phyloP scores from a whole-genome alignment of 2,329 filamentous ascomycete species.

The Blastomyces emzantsi region DNA sequence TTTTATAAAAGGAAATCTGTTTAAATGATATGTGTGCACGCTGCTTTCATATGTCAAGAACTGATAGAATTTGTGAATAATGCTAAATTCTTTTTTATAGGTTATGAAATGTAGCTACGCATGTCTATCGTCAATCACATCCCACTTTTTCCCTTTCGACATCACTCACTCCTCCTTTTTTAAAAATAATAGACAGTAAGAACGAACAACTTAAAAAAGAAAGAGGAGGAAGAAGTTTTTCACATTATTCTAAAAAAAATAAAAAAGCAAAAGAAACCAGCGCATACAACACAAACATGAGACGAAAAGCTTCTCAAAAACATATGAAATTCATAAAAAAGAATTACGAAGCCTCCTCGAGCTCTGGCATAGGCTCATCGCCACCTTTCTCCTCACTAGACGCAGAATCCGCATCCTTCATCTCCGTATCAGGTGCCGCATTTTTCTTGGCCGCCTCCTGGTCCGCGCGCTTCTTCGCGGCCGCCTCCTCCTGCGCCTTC shows the following conservation, averaged over 20 bases:
- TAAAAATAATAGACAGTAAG: not conserved
- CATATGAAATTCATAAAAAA: not conserved
- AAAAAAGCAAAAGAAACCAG: not conserved
- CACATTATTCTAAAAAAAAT: constrained; percentile 4
- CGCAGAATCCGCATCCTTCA: constrained; percentile 48
- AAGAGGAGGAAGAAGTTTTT: not conserved
- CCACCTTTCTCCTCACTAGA: not conserved
- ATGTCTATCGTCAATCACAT: not conserved
- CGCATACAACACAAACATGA: not conserved
- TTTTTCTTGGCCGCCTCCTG: constrained; percentile 55
- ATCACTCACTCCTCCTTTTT: not conserved
- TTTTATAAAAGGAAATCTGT: no score
- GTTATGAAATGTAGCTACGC: no score
- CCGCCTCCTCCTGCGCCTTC: constrained; percentile 56
- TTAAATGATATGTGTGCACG: no score
- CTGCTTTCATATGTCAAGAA: no score
- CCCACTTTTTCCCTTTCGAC: not conserved
- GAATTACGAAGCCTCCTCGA: constrained; percentile 5
- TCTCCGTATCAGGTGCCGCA: constrained; percentile 43
- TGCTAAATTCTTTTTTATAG: no score
- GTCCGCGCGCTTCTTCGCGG: constrained; percentile 53
- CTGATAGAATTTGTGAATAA: no score
- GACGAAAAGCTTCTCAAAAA: not conserved
- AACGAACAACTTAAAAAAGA: not conserved
- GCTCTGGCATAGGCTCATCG: constrained; percentile 4